Base-by-base conservation (phyloP, 1,139 yeast genomes). In the Geotrichum europaeum region DNA sequence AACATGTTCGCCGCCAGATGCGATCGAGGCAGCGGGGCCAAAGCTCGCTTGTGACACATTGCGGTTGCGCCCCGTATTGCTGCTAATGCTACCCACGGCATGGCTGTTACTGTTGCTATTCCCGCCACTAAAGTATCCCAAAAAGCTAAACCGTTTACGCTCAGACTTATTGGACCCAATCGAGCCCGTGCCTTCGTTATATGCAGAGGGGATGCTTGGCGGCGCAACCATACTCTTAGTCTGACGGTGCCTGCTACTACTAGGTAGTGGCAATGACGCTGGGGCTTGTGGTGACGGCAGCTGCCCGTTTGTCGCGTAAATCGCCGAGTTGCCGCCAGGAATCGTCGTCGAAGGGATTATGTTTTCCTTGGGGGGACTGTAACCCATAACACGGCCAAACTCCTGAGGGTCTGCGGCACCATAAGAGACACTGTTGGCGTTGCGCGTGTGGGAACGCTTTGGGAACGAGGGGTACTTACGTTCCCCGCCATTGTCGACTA, bases 361-460 rank as follows among this genome's bases (percentile, higher is more conserved):
- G 36, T 49, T 57, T n/a, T 53, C 60, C 34, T 52, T 53, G n/a
- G 60, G 50, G 13, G 60, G 56, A 20, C 60, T 52, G 28, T 36
- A 47, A 13, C 72, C 72, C 54, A 69, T 64, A 50, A 70, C 57
- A 63, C 66, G 68, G 58, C 72, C 65, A 55, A 69, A 67, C 28
- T 67, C 60, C 57, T 64, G 43, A 6, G 15, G 65, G 60, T 68
- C 71, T 9, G 70, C 71, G 9, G 70, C 70, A 55, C 56, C 56
- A 47, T 69, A 70, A 2, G 73, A 70, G 28, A 70, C 68, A 53
- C 70, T 65, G 40, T 70, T 66, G 22, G 70, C 67, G 15, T 36
- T 36, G 10, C 34, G 25, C 3, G 40, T 15, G 32, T 54, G 56
- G 22, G 51, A 47, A 2, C 56, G 56, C 34, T 57, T 57, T 25